A percentile compares a stretch with the other conserved stretches of the same genome.
Evolutionary conservation across 1,284 basidiomycete genomes (phyloP).

Genomic region (Cryptococcus sp.): DNA sequence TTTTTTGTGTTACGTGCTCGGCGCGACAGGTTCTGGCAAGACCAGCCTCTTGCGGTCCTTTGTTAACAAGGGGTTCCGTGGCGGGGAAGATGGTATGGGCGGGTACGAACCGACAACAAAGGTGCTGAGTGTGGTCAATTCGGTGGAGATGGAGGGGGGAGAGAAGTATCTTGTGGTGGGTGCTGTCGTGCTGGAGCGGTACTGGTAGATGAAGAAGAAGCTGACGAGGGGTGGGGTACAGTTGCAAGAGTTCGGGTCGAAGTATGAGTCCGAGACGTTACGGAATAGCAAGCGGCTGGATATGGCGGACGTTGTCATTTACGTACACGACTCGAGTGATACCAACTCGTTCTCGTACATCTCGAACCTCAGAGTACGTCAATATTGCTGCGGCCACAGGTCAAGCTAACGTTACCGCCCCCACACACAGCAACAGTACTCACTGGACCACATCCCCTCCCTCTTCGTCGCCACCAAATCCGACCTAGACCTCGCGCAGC

Average conservation of each 20-base stretch:
- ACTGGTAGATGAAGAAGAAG: not conserved
- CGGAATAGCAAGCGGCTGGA: slow-evolving; percentile 87
- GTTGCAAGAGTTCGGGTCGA: slow-evolving; percentile 96
- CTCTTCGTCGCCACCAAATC: slow-evolving; percentile 99
- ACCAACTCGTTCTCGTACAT: slow-evolving; percentile 99
- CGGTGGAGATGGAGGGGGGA: slow-evolving; percentile 87
- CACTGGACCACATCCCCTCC: slow-evolving; percentile 85
- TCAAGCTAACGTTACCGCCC: not conserved
- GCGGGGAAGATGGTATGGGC: slow-evolving; percentile 42
- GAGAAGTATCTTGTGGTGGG: slow-evolving; percentile 94
- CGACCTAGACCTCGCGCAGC: slow-evolving; percentile 91
- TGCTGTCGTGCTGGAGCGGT: slow-evolving; percentile 14
- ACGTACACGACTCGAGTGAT: slow-evolving; percentile 95
- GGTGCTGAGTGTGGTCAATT: slow-evolving; percentile 87
- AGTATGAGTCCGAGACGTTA: slow-evolving; percentile 86
- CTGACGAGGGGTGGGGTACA: slow-evolving; percentile 39
- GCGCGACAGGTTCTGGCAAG: slow-evolving; percentile 94
- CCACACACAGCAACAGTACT: slow-evolving; percentile 81
- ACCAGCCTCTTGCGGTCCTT: slow-evolving; percentile 81
- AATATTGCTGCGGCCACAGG: not conserved
- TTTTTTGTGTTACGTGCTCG: slow-evolving; percentile 88
- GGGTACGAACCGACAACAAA: slow-evolving; percentile 83
- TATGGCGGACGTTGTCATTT: slow-evolving; percentile 87
- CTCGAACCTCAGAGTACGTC: slow-evolving; percentile 81
- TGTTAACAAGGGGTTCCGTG: slow-evolving; percentile 67